Evolutionary conservation across 2,329 filamentous ascomycete species (phyloP), one percentile per base, ranked within the genome.

Genomic region (Macroventuria anomochaeta): DNA sequence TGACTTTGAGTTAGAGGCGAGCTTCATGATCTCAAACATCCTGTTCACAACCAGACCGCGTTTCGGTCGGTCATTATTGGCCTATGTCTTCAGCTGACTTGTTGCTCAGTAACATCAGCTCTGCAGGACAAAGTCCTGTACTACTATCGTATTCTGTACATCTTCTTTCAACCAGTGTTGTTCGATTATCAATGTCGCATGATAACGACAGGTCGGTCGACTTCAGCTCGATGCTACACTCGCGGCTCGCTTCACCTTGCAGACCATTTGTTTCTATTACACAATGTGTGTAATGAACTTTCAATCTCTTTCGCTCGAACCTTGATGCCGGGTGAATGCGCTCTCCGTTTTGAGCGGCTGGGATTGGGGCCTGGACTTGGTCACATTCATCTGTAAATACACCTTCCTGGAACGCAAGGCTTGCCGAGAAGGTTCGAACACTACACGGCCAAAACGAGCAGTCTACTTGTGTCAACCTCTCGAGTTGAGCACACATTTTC

Each of bases 211-310:
- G 20, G 28, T 15, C 21, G 10, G n/a, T 42, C 17, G 5, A 13
- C 33, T 36, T 18, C 36, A 51, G 37, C 57, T 39, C 18, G 36
- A 41, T 28, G 46, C 36, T 50, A 42, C 46, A 23, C 21, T 40
- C 3, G 15, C 29, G 10, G 29, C 26, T 55, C 53, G 53, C 53
- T 55, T 55, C 26, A 46, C 53, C 53, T 39, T 41, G 46, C 38
- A 20, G 25, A 41, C 11, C 28, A 11, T 33, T 37, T 44, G 55
- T 47, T 56, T 51, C 58, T 46, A 53, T 63, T 60, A 65, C 57
- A 61, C 62, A 59, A 61, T 50, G 57, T 58, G 38, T 59, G 62
- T 58, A 72, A 74, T 72, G 63, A 73, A 72, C 42, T 48, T 54
- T 57, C 67, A 73, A 70, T 72, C 26, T 72, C 72, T 64, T 46